Conservation (phyloP, 352 stramenopile species). For the Peronosclerospora sorghi region DNA sequence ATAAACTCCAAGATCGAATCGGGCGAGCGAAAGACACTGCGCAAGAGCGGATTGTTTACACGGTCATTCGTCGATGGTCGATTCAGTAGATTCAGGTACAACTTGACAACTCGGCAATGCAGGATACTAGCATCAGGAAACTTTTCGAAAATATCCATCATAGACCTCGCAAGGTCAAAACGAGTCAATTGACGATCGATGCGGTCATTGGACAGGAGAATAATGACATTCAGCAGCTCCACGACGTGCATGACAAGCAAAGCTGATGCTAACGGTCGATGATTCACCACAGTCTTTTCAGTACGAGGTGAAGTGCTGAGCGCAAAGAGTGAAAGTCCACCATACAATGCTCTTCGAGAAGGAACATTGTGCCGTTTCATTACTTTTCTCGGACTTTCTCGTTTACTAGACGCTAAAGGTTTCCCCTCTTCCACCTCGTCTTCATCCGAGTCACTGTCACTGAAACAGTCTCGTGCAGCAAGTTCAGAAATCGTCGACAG, state of each 20-base stretch:
- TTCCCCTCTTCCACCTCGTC: constrained; percentile 19
- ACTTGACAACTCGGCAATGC: constrained; percentile 55
- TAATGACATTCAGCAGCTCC: constrained; percentile 46
- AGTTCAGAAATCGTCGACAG: constrained; percentile 64
- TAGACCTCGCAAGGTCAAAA: constrained; percentile 40
- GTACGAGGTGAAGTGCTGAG: constrained; percentile 33
- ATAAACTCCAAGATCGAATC: constrained; percentile 63
- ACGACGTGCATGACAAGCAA: constrained; percentile 57
- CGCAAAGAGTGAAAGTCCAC: constrained; percentile 9
- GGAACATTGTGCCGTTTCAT: constrained; percentile 5
- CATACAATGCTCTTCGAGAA: constrained; percentile 12
- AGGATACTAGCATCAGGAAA: constrained; percentile 64
- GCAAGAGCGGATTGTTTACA: constrained; percentile 66
- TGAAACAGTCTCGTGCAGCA: constrained; percentile 62
- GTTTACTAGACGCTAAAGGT: constrained; percentile 9
- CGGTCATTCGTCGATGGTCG: constrained; percentile 42
- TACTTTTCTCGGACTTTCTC: constrained; percentile 10
- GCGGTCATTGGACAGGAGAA: constrained; percentile 50
- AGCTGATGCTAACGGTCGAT: constrained; percentile 48
- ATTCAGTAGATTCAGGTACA: constrained; percentile 61
- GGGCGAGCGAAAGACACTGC: constrained; percentile 57
- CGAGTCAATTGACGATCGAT: constrained; percentile 44
- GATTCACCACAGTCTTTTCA: constrained; percentile 44
- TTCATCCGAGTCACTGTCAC: constrained; percentile 57
- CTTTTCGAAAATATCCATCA: constrained; percentile 63